Evolutionary conservation across 2,329 filamentous ascomycete species (phyloP).

Genomic region (Pyrenophora seminiperda): DNA sequence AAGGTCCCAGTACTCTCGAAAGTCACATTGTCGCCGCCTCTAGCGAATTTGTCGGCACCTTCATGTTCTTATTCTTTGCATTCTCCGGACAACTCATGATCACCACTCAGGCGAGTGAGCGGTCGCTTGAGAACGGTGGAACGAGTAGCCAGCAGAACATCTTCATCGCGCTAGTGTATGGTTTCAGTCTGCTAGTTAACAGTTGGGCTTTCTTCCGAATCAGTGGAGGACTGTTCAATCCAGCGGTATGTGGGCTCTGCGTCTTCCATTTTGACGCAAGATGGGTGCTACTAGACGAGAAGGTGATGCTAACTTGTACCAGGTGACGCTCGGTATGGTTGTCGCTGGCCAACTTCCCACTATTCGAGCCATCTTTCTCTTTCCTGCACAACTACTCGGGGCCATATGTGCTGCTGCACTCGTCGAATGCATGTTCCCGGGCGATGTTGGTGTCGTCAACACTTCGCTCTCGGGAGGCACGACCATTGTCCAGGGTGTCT

Average conservation of each 20-base stretch:
- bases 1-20: constrained; percentile 16
- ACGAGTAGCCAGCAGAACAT: constrained; percentile 30
- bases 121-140: constrained; percentile 19
- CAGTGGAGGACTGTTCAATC: constrained; percentile 28
- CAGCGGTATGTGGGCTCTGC: constrained; percentile 19
- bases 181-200: constrained; percentile 38
- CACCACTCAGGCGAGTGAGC: constrained; percentile 20
- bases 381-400: constrained; percentile 29
- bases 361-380: constrained; percentile 26
- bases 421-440: constrained; percentile 33
- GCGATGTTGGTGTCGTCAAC: constrained; percentile 27
- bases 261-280: background rate
- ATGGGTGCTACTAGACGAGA: background rate
- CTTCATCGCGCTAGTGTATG: constrained; percentile 39
- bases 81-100: constrained; percentile 39
- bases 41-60: constrained; percentile 41
- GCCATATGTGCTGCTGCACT: constrained; percentile 33
- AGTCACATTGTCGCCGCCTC: constrained; percentile 33
- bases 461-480: constrained; percentile 21
- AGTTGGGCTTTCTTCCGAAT: constrained; percentile 43
- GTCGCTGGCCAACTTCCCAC: constrained; percentile 24
- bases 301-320: background rate
- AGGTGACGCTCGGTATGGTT: constrained; percentile 34
- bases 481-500: constrained; percentile 27
- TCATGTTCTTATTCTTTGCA: constrained; percentile 41